phyloP scores from a whole-genome alignment of 371 early-diverging fungal genomes.

The Sporodiniella umbellata region DNA sequence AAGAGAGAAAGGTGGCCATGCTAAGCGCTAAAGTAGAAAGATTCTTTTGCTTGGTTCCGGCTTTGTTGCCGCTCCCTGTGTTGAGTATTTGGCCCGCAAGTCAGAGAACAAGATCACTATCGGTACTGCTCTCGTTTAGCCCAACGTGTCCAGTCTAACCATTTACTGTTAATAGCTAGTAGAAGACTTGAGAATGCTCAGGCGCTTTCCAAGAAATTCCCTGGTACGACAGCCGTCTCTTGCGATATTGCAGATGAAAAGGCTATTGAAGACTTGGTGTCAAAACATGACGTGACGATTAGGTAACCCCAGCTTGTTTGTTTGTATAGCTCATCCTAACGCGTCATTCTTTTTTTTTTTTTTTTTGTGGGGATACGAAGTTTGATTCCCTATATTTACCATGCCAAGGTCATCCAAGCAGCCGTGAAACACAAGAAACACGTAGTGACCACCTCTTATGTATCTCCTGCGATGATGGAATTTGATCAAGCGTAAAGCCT shows the following conservation, averaged over 20 bases:
- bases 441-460: slow-evolving; percentile 90
- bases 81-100: slow-evolving; percentile 87
- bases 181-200: slow-evolving; percentile 77
- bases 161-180: slow-evolving; percentile 57
- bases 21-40: slow-evolving; percentile 40
- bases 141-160: background rate
- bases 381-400: slow-evolving; percentile 87
- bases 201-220: slow-evolving; percentile 58
- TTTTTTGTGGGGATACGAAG: no score
- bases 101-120: slow-evolving; percentile 84
- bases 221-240: slow-evolving; percentile 61
- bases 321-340: no score
- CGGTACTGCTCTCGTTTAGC: slow-evolving; percentile 22
- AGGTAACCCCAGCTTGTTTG: no score
- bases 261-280: slow-evolving; percentile 83
- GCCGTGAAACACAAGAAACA: slow-evolving; percentile 80
- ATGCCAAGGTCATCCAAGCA: slow-evolving; percentile 81
- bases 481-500: slow-evolving; percentile 67
- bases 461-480: slow-evolving; percentile 84
- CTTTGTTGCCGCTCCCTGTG: slow-evolving; percentile 94
- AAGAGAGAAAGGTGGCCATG: background rate
- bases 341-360: no score
- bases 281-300: slow-evolving; percentile 82
- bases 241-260: slow-evolving; percentile 80
- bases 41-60: slow-evolving; percentile 96